Percentiles rank a stretch among this genome's conserved stretches.
These are phyloP conservation scores for Suhomyces kunorum DNA, from an alignment of 1,139 yeast genomes.

Conservation along the genomic window DNA sequence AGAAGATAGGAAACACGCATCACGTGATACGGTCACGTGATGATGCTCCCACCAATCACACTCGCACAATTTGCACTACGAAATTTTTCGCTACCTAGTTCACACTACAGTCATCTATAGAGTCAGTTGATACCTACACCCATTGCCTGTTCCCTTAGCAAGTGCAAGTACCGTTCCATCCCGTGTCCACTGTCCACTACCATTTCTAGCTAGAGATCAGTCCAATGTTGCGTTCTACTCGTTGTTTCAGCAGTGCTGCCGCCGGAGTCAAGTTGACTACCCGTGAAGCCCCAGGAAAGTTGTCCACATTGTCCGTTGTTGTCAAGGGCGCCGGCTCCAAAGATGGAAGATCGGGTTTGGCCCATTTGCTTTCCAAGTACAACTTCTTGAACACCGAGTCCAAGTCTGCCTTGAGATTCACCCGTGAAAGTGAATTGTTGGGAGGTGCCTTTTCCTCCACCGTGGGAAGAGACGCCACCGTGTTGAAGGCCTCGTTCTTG, in stretches of 20 bases:
- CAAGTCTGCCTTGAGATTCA: conserved; percentile 88
- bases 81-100: conserved; percentile 10
- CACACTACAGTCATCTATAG: conserved; percentile 7
- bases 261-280: conserved; percentile 46
- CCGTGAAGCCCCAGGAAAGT: conserved; percentile 58
- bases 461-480: conserved; percentile 82
- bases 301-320: conserved; percentile 69
- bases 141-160: conserved; percentile 6
- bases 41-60: conserved; percentile 10
- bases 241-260: conserved; percentile 49
- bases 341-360: conserved; percentile 74
- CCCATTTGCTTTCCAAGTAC: conserved; percentile 84
- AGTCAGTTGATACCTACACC: conserved; percentile 12
- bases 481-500: conserved; percentile 78
- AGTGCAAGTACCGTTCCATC: conserved; percentile 1
- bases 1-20: too few species aligned
- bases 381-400: conserved; percentile 80
- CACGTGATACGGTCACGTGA: conserved; percentile 1
- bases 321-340: conserved; percentile 84
- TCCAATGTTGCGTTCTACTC: conserved; percentile 20
- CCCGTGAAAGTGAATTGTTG: conserved; percentile 91
- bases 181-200: conserved; percentile 7
- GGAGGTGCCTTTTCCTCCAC: conserved; percentile 77
- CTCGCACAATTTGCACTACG: conserved; percentile 11
- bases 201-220: conserved; percentile 1